Evolutionary conservation across 495 filamentous ascomycete species (phyloP).

Genomic region (Hapsidospora chrysogenum): DNA sequence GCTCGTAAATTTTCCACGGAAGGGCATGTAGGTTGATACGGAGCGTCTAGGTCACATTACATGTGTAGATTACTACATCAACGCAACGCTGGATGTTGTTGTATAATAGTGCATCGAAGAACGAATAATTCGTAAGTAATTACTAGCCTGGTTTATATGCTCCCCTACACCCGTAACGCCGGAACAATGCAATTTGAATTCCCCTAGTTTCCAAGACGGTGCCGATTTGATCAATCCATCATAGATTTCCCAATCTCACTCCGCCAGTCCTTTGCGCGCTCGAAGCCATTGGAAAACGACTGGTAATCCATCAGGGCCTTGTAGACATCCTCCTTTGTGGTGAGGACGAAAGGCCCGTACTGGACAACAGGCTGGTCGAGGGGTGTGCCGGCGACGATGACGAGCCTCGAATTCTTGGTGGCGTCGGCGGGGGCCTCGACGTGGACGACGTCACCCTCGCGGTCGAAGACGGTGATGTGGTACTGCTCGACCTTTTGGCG

Average conservation of each 20-base stretch:
- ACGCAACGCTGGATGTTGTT: not conserved
- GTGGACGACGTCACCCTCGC: slow-evolving; percentile 54
- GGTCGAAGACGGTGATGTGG: slow-evolving; percentile 83
- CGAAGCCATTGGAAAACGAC: slow-evolving; percentile 74
- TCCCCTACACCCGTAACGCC: no score
- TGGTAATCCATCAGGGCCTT: slow-evolving; percentile 85
- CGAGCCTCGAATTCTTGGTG: slow-evolving; percentile 35
- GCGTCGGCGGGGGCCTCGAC: slow-evolving; percentile 53
- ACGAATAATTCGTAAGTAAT: no score
- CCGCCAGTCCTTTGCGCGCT: slow-evolving; percentile 65
- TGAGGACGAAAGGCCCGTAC: slow-evolving; percentile 91
- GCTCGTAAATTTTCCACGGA: no score
- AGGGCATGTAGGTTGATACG: no score
- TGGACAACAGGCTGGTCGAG: slow-evolving; percentile 88
- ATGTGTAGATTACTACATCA: not conserved
- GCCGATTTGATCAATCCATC: slow-evolving; percentile 11
- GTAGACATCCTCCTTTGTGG: slow-evolving; percentile 66
- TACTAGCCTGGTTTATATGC: no score
- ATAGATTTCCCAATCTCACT: slow-evolving; percentile 82
- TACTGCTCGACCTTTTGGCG: slow-evolving; percentile 47
- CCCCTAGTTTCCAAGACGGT: no score
- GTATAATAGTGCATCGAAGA: not conserved
- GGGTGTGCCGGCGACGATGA: slow-evolving; percentile 72
- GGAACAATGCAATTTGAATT: no score
- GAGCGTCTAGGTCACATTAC: not conserved